These are phyloP conservation scores for Colletotrichum sansevieriae DNA, from an alignment of 2,329 filamentous ascomycete species.

Conservation along the genomic window DNA sequence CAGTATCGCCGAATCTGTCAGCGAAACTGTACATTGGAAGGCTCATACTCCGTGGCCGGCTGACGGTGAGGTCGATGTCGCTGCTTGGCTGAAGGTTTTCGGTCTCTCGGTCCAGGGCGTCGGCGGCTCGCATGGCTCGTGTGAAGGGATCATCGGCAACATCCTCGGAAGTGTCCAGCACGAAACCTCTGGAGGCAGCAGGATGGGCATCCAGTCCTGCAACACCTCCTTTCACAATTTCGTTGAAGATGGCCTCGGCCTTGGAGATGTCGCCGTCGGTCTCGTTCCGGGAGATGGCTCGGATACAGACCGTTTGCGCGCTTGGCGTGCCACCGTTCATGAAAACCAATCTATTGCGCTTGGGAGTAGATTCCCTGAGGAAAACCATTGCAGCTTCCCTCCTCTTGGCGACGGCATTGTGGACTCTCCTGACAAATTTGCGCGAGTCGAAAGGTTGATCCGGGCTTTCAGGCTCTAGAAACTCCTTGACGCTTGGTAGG, in stretches of 20 bases:
- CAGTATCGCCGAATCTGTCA: constrained; percentile 58
- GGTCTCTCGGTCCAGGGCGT: constrained; percentile 68
- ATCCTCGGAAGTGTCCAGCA: constrained; percentile 22
- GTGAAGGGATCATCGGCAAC: constrained; percentile 62
- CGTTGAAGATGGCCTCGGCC: constrained; percentile 65
- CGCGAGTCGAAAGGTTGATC: constrained; percentile 48
- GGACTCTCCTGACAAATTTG: constrained; percentile 61
- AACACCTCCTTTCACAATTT: constrained; percentile 64
- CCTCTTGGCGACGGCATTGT: constrained; percentile 63
- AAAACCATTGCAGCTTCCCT: constrained; percentile 64
- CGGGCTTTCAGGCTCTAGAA: constrained; percentile 52
- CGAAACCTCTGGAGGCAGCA: constrained; percentile 20
- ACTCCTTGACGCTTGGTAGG: constrained; percentile 65
- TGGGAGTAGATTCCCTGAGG: constrained; percentile 58
- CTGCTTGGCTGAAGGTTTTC: constrained; percentile 64
- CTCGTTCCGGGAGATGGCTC: constrained; percentile 65
- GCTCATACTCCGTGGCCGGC: constrained; percentile 62
- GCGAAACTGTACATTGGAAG: constrained; percentile 61
- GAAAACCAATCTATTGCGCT: constrained; percentile 69
- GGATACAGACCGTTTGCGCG: constrained; percentile 67
- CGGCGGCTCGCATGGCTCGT: constrained; percentile 70
- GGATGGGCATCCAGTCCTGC: constrained; percentile 50
- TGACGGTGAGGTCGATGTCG: constrained; percentile 61
- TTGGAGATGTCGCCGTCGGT: constrained; percentile 62
- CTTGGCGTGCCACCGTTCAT: constrained; percentile 70